Evolutionary conservation across 495 filamentous ascomycete species (phyloP).

Genomic region (Talaromyces adpressus): DNA sequence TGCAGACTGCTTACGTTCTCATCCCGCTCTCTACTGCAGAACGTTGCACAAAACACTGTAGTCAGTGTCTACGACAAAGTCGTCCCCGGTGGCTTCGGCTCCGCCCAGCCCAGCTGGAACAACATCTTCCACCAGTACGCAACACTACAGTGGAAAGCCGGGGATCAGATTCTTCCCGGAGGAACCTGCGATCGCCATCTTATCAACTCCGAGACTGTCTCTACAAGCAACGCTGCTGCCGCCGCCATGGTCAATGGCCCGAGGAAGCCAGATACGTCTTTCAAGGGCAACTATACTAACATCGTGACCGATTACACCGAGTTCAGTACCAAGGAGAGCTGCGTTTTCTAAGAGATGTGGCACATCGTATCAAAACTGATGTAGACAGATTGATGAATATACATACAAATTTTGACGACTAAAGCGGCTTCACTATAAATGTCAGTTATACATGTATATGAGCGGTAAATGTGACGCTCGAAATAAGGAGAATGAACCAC

Average conservation of each 20-base stretch:
- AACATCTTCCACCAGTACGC: slow-evolving; percentile 20
- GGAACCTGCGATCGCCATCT: slow-evolving; percentile 8
- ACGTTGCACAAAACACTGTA: slow-evolving; percentile 25
- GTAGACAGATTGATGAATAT: too few relatives aligned
- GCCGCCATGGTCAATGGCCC: not conserved
- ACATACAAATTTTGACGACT: too few relatives aligned
- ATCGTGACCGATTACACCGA: not conserved
- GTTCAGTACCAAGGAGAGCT: slow-evolving; percentile 6
- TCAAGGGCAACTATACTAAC: slow-evolving; percentile 3
- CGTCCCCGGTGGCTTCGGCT: slow-evolving; percentile 20
- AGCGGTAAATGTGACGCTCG: too few relatives aligned
- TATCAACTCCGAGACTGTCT: slow-evolving; percentile 6
- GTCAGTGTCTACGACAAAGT: slow-evolving; percentile 20
- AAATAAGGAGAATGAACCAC: too few relatives aligned
- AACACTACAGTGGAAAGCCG: slow-evolving; percentile 9
- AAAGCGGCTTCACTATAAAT: too few relatives aligned
- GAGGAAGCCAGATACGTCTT: not conserved
- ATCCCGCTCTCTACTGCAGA: not conserved
- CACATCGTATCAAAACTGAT: too few relatives aligned
- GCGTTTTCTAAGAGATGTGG: not conserved
- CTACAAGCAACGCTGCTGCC: not conserved
- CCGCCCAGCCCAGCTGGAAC: slow-evolving; percentile 14
- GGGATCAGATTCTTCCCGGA: slow-evolving; percentile 9
- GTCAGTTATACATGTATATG: too few relatives aligned
- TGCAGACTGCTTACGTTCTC: not conserved